Evolutionary conservation across 2,329 filamentous ascomycete species (phyloP).

Genomic region (Fusarium fracticaudum): DNA sequence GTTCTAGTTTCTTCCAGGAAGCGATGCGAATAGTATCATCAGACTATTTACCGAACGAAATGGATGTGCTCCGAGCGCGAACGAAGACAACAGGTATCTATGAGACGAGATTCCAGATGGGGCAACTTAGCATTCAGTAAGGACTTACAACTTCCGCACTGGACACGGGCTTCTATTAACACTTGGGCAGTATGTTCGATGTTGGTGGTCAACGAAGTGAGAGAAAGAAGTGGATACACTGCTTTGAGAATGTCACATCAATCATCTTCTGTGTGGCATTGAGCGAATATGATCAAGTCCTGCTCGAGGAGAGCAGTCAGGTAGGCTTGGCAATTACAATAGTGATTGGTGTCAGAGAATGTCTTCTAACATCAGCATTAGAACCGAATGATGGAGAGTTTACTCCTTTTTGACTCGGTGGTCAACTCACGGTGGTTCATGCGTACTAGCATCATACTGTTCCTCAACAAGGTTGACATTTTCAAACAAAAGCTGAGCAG

Average conservation of each 20-base stretch:
- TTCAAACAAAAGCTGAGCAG: constrained; percentile 94
- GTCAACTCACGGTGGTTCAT: constrained; percentile 99
- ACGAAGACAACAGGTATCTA: constrained; percentile 99
- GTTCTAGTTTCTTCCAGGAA: constrained; percentile 90
- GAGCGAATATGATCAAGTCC: constrained; percentile 97
- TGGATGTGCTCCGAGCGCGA: constrained; percentile 92
- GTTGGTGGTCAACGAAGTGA: constrained; percentile 97
- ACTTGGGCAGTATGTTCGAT: constrained; percentile 87
- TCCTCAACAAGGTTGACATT: constrained; percentile 98
- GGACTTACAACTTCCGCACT: constrained; percentile 47
- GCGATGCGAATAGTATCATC: constrained; percentile 82
- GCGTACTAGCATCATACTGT: constrained; percentile 97
- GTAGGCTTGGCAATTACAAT: constrained; percentile 50
- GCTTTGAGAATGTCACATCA: constrained; percentile 98
- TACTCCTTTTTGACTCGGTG: constrained; percentile 96
- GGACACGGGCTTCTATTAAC: constrained; percentile 32
- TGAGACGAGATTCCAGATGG: constrained; percentile 98
- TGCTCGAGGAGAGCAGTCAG: constrained; percentile 97
- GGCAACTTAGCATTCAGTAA: constrained; percentile 97
- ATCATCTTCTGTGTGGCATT: constrained; percentile 99
- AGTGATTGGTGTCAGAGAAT: neutral
- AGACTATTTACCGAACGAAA: constrained; percentile 91
- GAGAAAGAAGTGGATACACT: constrained; percentile 99
- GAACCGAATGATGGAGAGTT: constrained; percentile 99
- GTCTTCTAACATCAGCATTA: constrained; percentile 50